These are phyloP conservation scores for Lentinula novae-zelandiae DNA, from an alignment of 1,284 basidiomycete genomes.

Conservation along the genomic window DNA sequence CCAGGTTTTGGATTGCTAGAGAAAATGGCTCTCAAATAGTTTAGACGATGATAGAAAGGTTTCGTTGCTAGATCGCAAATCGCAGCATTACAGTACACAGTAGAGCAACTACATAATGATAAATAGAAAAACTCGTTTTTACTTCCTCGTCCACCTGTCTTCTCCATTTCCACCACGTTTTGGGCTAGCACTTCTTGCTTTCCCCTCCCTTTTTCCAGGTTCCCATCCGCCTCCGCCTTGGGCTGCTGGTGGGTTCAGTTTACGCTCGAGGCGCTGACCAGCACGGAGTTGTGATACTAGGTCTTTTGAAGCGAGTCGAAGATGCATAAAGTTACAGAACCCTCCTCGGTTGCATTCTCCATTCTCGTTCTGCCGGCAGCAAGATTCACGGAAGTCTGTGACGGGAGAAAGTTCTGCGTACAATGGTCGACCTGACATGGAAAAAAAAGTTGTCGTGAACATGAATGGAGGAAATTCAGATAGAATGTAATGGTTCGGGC, in stretches of 20 bases:
- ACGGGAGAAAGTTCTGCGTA: constrained; percentile 98
- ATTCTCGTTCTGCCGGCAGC: constrained; percentile 97
- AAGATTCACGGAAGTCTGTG: constrained; percentile 98
- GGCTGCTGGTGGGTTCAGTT: constrained; percentile 58
- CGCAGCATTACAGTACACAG: not conserved
- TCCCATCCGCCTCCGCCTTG: constrained; percentile 79
- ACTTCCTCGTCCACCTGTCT: constrained; percentile 74
- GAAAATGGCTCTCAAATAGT: not conserved
- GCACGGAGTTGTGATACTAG: constrained; percentile 76
- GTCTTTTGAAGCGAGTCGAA: constrained; percentile 81
- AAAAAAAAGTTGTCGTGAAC: not conserved
- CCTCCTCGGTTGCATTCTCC: constrained; percentile 96
- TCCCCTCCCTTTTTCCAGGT: constrained; percentile 60
- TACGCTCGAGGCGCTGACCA: constrained; percentile 82
- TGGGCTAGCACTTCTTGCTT: constrained; percentile 65
- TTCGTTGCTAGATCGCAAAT: too few species aligned
- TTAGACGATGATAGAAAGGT: not conserved
- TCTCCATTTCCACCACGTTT: constrained; percentile 64
- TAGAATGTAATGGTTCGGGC: not conserved
- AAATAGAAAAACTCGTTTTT: constrained; percentile 13
- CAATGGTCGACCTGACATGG: constrained; percentile 78
- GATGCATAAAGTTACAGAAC: constrained; percentile 99
- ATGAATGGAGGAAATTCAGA: not conserved
- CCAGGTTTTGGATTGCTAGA: constrained; percentile 1
- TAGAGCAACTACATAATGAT: not conserved